These are phyloP conservation scores for Lecanoromycetidae sp. DNA, from an alignment of 2,329 filamentous ascomycete genomes.

Conservation along the genomic window DNA sequence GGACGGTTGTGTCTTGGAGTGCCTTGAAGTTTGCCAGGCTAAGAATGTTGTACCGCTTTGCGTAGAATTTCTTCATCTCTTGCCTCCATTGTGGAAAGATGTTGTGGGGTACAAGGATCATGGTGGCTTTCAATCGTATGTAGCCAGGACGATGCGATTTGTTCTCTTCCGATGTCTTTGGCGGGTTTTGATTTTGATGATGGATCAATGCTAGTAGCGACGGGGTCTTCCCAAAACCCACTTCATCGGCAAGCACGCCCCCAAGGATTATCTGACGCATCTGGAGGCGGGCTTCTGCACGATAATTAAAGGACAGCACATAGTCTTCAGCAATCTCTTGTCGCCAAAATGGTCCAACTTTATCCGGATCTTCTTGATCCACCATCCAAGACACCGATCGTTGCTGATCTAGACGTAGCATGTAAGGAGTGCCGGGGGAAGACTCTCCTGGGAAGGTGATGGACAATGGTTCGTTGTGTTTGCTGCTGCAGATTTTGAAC, in stretches of 20 bases:
- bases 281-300: conserved; percentile 43
- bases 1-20: not conserved
- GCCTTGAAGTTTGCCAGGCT: not conserved
- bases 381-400: conserved; percentile 50
- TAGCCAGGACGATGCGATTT: not conserved
- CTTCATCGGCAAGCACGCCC: conserved; percentile 51
- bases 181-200: not conserved
- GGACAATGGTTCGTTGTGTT: too few relatives aligned
- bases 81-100: not conserved
- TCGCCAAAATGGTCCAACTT: conserved; percentile 37
- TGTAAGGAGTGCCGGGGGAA: conserved; percentile 23
- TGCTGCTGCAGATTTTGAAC: conserved; percentile 36
- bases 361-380: conserved; percentile 35
- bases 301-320: conserved; percentile 42
- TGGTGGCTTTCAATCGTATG: not conserved
- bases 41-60: not conserved
- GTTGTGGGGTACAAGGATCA: not conserved
- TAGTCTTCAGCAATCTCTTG: conserved; percentile 46
- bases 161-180: not conserved
- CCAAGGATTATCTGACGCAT: conserved; percentile 37
- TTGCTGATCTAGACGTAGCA: conserved; percentile 41
- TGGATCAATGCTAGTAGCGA: conserved; percentile 46
- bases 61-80: not conserved
- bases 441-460: too few relatives aligned
- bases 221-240: conserved; percentile 57